Conservation (phyloP, 208 protist species). For the Acanthamoeba sp. region DNA sequence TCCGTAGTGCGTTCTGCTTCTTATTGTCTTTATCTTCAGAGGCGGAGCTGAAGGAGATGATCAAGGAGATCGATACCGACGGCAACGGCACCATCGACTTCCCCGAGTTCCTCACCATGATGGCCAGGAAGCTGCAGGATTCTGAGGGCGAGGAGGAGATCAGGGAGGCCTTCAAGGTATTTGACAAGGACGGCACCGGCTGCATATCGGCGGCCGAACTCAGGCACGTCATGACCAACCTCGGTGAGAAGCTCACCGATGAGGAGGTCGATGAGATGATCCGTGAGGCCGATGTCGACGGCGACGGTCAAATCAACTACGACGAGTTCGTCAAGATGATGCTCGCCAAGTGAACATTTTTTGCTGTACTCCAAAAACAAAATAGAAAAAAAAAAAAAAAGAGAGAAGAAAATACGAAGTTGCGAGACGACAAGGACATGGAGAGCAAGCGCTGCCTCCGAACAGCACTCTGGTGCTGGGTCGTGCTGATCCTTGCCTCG, state of each 20-base stretch:
- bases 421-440: no score
- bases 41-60: slow-evolving; percentile 96
- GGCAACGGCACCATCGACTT: slow-evolving; percentile 99
- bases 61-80: slow-evolving; percentile 97
- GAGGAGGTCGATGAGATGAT: slow-evolving; percentile 95
- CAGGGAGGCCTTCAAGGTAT: slow-evolving; percentile 91
- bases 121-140: slow-evolving; percentile 90
- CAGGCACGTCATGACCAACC: slow-evolving; percentile 93
- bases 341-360: slow-evolving; percentile 81
- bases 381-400: background rate
- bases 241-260: slow-evolving; percentile 94
- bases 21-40: slow-evolving; percentile 85
- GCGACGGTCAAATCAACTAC: slow-evolving; percentile 92
- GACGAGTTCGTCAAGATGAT: slow-evolving; percentile 93
- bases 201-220: slow-evolving; percentile 92
- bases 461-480: background rate
- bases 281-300: slow-evolving; percentile 91
- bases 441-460: background rate
- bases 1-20: slow-evolving; percentile 41
- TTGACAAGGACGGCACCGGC: slow-evolving; percentile 92
- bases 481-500: background rate
- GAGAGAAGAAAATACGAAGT: no score
- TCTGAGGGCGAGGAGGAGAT: slow-evolving; percentile 91
- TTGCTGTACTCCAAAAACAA: no score
- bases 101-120: slow-evolving; percentile 92